These are phyloP conservation scores for Nitzschia sp. DNA, from an alignment of 108 stramenopile genomes.

Conservation along the genomic window DNA sequence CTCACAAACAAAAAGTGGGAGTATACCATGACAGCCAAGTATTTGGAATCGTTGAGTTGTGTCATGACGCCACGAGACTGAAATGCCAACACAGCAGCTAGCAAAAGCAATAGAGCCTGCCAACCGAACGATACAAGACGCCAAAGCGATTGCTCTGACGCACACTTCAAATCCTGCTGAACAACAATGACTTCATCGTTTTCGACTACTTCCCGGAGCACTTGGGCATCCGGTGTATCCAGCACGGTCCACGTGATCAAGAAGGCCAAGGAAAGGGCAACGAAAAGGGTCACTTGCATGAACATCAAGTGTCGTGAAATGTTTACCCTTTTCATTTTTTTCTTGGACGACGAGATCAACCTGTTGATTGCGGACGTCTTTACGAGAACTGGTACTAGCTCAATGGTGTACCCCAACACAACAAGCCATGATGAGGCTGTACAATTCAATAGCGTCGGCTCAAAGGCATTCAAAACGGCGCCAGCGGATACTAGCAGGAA, in stretches of 20 bases:
- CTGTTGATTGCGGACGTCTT: conserved; percentile 38
- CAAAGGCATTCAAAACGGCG: conserved; percentile 20
- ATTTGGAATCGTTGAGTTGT: conserved; percentile 38
- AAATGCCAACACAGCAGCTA: conserved; percentile 34
- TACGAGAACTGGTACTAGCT: conserved; percentile 29
- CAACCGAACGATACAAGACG: conserved; percentile 9
- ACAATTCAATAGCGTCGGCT: conserved; percentile 24
- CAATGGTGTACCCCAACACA: conserved; percentile 36
- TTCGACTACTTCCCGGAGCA: conserved; percentile 2
- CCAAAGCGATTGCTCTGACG: conserved; percentile 19
- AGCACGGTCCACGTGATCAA: conserved; percentile 34
- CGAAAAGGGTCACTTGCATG: conserved; percentile 10
- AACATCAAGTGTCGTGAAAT: conserved; percentile 21
- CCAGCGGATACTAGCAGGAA: conserved; percentile 28
- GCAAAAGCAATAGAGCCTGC: conserved; percentile 26
- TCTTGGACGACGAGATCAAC: conserved; percentile 16
- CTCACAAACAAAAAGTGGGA: conserved; percentile 41
- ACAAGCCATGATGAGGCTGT: conserved; percentile 34
- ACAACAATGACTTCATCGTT: conserved; percentile 10
- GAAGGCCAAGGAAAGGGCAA: conserved; percentile 8
- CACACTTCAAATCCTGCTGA: conserved; percentile 11
- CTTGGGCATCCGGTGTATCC: conserved; percentile 22
- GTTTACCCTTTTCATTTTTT: conserved; percentile 34
- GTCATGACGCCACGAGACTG: conserved; percentile 26
- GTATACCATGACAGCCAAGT: conserved; percentile 34